Conservation (phyloP, 2,329 filamentous ascomycete genomes). For the Trichophaea hybrida region DNA sequence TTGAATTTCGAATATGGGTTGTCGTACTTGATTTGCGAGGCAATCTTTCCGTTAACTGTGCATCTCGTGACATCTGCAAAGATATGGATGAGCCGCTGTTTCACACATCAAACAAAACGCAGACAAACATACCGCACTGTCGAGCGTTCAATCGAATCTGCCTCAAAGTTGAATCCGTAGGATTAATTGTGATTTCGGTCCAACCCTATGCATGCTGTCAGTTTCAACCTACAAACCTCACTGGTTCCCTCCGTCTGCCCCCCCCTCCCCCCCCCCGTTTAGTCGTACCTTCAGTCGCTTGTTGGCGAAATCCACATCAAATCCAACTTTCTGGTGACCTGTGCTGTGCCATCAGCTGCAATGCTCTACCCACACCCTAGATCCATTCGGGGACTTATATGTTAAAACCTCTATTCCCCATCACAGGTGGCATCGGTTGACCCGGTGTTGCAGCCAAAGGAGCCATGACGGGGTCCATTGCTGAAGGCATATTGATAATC, state of each 20-base stretch:
- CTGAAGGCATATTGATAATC: conserved; percentile 16
- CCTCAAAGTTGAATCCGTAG: conserved; percentile 41
- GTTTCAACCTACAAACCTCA: background rate
- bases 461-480: conserved; percentile 19
- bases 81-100: background rate
- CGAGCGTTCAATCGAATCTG: conserved; percentile 47
- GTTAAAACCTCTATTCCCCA: conserved; percentile 25
- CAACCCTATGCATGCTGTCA: conserved; percentile 39
- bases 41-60: conserved; percentile 36
- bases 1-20: conserved; percentile 56
- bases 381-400: conserved; percentile 30
- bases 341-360: conserved; percentile 35
- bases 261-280: no score
- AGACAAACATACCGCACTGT: conserved; percentile 38
- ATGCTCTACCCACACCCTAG: conserved; percentile 28
- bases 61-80: conserved; percentile 41
- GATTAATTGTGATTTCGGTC: conserved; percentile 67
- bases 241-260: background rate
- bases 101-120: background rate
- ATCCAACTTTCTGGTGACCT: conserved; percentile 70
- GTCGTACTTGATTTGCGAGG: conserved; percentile 32
- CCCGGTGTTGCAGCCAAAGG: conserved; percentile 9
- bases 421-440: conserved; percentile 30
- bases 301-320: conserved; percentile 74
- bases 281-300: conserved; percentile 45